Evolutionary conservation across 306 rosid genomes (phyloP).

Genomic region (Malus sieversii): DNA sequence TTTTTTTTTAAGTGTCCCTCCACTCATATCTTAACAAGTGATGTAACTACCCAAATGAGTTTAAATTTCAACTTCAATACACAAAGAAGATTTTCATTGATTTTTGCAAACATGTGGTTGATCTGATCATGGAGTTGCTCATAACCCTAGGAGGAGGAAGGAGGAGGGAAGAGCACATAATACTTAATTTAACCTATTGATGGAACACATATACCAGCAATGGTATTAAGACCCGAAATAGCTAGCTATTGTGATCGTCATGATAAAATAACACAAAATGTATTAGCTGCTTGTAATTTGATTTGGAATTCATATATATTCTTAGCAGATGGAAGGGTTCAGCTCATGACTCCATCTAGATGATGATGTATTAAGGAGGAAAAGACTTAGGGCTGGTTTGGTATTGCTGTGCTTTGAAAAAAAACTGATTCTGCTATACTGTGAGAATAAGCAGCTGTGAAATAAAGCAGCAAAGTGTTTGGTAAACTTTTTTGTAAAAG

Average conservation of each 20-base stretch:
- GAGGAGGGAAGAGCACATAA: no score
- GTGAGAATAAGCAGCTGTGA: no score
- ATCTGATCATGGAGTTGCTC: not conserved
- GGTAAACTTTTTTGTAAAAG: no score
- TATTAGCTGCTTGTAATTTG: not conserved
- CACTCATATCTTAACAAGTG: no score
- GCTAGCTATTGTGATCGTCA: not conserved
- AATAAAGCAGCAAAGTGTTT: no score
- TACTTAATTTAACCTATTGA: not conserved
- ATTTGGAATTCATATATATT: not conserved
- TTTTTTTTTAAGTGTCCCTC: no score
- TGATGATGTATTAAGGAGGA: not conserved
- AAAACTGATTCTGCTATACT: no score
- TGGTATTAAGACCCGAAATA: not conserved
- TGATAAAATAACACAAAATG: not conserved
- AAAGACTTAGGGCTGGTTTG: no score
- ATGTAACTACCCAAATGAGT: no score
- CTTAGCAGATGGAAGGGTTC: not conserved
- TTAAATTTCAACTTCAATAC: no score
- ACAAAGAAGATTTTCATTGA: not conserved
- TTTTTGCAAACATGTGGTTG: not conserved
- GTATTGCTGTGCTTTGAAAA: no score
- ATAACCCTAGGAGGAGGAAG: not conserved
- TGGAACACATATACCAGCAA: not conserved
- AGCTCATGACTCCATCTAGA: not conserved